Percentiles rank a stretch among this genome's conserved stretches.
Evolutionary conservation across 164 flowering plant species (phyloP).

Genomic region (Saururus chinensis): DNA sequence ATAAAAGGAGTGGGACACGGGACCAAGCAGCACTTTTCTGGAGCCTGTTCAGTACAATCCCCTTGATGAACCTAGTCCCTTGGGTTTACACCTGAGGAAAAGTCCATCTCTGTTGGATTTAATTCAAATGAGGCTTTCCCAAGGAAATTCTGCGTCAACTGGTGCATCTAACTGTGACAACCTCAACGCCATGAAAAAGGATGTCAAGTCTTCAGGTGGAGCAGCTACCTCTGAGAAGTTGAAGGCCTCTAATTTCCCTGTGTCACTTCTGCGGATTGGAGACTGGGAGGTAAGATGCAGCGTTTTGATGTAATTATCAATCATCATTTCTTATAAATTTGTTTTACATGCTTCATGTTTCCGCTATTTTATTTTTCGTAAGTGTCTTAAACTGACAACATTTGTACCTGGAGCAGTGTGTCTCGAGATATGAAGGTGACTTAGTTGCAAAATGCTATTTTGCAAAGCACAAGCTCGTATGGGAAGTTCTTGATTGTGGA

Average conservation of each 20-base stretch:
- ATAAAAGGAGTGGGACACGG: slow-evolving; percentile 28
- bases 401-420: slow-evolving; percentile 33
- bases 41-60: slow-evolving; percentile 51
- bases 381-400: background rate
- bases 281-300: slow-evolving; percentile 48
- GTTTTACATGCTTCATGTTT: background rate
- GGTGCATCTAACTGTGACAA: slow-evolving; percentile 1
- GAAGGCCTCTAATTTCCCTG: slow-evolving; percentile 78
- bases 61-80: slow-evolving; percentile 75
- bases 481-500: slow-evolving; percentile 85
- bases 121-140: slow-evolving; percentile 62
- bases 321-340: background rate
- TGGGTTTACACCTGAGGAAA: slow-evolving; percentile 62
- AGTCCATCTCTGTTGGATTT: slow-evolving; percentile 70
- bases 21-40: slow-evolving; percentile 10
- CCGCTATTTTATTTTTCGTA: background rate
- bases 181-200: slow-evolving; percentile 18
- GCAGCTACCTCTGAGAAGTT: slow-evolving; percentile 37
- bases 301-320: background rate
- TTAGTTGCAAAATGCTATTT: slow-evolving; percentile 78
- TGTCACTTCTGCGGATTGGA: slow-evolving; percentile 55
- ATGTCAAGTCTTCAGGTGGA: slow-evolving; percentile 15
- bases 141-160: slow-evolving; percentile 19
- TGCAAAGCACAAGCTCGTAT: slow-evolving; percentile 80
- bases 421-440: slow-evolving; percentile 76